phyloP scores from a whole-genome alignment of 2,329 filamentous ascomycete species.

The Aspergillus amoenus region DNA sequence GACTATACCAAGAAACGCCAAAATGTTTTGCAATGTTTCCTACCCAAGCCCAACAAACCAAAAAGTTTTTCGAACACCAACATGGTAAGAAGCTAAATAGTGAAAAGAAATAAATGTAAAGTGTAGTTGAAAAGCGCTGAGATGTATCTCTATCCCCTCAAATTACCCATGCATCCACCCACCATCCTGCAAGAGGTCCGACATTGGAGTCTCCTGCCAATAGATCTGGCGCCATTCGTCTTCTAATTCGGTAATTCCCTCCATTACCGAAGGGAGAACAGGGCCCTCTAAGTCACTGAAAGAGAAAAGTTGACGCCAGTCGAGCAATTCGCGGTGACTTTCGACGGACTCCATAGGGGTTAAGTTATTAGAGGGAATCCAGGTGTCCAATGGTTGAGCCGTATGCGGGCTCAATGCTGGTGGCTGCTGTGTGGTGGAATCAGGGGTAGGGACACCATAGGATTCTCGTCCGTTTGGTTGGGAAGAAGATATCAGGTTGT shows the following conservation, averaged over 20 bases:
- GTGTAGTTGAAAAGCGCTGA: background rate
- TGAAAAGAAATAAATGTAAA: no score
- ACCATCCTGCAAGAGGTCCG: conserved; percentile 42
- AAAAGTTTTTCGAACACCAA: no score
- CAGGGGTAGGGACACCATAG: conserved; percentile 32
- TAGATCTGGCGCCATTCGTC: conserved; percentile 48
- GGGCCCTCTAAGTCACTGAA: conserved; percentile 40
- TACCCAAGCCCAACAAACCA: no score
- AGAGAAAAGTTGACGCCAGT: conserved; percentile 44
- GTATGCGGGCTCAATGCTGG: conserved; percentile 10
- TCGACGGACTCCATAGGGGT: conserved; percentile 33
- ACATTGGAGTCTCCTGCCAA: conserved; percentile 44
- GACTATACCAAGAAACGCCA: no score
- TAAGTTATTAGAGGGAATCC: conserved; percentile 31
- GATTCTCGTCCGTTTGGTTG: conserved; percentile 22
- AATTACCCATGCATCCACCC: conserved; percentile 36
- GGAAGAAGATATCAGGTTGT: conserved; percentile 18
- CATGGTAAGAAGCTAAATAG: no score
- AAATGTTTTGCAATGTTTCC: no score
- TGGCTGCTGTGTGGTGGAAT: conserved; percentile 28
- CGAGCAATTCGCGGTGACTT: conserved; percentile 34
- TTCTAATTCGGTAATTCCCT: conserved; percentile 41
- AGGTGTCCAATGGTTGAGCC: conserved; percentile 29
- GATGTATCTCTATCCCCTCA: background rate
- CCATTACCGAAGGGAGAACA: conserved; percentile 36